Evolutionary conservation across 31 red algal genomes (phyloP).

Genomic region (Asparagopsis taxiformis): DNA sequence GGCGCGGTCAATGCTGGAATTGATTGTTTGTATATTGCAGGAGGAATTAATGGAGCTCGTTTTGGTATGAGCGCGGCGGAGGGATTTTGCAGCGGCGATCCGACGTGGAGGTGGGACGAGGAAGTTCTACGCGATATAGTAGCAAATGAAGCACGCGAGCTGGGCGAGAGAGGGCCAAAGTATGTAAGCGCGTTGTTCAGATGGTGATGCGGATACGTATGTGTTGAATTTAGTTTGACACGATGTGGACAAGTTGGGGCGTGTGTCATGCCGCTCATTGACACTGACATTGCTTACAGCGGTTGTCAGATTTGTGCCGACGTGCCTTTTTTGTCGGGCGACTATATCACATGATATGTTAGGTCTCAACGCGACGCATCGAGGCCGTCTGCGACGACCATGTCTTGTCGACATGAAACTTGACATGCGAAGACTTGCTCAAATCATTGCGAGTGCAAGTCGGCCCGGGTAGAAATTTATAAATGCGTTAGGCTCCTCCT

Average conservation of each 20-base stretch:
- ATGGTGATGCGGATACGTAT: slow-evolving; percentile 23
- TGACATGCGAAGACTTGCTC: too few species aligned
- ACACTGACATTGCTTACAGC: too few species aligned
- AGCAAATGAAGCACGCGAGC: slow-evolving; percentile 34
- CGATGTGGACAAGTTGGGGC: neutral
- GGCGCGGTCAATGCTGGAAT: slow-evolving; percentile 61
- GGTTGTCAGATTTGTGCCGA: too few species aligned
- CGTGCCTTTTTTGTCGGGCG: too few species aligned
- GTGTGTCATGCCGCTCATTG: too few species aligned
- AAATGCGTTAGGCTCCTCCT: too few species aligned
- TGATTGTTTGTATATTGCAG: slow-evolving; percentile 72
- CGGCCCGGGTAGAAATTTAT: too few species aligned
- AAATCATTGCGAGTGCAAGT: too few species aligned
- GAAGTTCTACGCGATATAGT: slow-evolving; percentile 11
- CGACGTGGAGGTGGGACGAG: slow-evolving; percentile 18
- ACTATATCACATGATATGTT: too few species aligned
- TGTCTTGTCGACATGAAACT: too few species aligned
- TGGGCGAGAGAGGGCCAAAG: slow-evolving; percentile 45
- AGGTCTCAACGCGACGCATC: too few species aligned
- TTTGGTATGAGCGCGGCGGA: slow-evolving; percentile 37
- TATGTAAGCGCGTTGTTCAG: slow-evolving; percentile 62
- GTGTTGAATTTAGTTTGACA: neutral
- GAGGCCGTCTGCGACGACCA: too few species aligned
- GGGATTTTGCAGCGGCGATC: slow-evolving; percentile 6
- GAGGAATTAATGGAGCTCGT: slow-evolving; percentile 69